Conservation (phyloP, 1,139 yeast genomes). For the Saccharomyces hybrid region DNA sequence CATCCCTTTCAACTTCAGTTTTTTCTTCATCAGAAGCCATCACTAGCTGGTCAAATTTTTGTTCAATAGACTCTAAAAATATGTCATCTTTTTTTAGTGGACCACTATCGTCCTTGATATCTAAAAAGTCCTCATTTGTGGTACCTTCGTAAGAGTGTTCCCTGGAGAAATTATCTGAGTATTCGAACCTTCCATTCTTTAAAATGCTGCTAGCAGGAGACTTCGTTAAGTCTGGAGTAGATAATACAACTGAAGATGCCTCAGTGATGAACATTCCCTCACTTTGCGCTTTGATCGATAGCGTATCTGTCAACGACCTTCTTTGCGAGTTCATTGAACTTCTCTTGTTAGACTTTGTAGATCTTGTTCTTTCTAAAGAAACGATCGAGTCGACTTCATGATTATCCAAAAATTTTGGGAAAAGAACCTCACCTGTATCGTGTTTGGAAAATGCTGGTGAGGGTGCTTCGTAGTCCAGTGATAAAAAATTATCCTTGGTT, state of each 20-base stretch:
- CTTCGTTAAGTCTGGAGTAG: constrained; percentile 33
- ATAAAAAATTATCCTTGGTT: background rate
- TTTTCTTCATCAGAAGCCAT: constrained; percentile 1
- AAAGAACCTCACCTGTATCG: constrained; percentile 53
- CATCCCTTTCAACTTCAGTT: constrained; percentile 8
- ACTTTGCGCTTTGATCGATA: constrained; percentile 34
- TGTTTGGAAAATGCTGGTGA: constrained; percentile 12
- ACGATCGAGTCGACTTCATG: constrained; percentile 71
- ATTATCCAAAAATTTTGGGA: constrained; percentile 59
- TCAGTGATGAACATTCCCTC: constrained; percentile 37
- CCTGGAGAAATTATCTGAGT: constrained; percentile 9
- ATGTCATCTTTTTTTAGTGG: background rate
- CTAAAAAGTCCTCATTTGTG: background rate
- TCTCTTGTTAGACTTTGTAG: constrained; percentile 32
- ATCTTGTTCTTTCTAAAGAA: constrained; percentile 61
- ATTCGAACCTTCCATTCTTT: constrained; percentile 35
- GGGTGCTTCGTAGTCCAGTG: background rate
- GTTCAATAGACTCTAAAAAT: background rate
- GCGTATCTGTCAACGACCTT: constrained; percentile 32
- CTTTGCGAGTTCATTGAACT: constrained; percentile 21
- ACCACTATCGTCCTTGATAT: background rate
- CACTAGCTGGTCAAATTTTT: background rate
- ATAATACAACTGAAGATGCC: constrained; percentile 25
- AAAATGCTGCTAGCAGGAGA: constrained; percentile 48
- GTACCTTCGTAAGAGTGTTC: background rate